Evolutionary conservation across 1,139 yeast species (phyloP).

Genomic region (Scheffersomyces titani): DNA sequence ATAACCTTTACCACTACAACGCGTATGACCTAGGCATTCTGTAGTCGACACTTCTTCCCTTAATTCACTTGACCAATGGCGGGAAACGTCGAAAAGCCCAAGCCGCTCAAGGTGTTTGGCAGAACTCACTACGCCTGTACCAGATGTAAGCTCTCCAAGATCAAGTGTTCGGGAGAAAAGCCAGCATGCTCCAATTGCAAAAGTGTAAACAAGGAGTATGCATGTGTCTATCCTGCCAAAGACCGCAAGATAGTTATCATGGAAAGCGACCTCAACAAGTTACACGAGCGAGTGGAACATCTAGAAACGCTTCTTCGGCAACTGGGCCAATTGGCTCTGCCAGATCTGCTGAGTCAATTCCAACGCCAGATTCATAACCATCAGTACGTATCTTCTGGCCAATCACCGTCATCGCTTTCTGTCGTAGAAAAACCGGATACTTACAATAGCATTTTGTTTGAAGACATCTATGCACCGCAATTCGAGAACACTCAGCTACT

Average conservation of each 20-base stretch:
- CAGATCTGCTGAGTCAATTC: not conserved
- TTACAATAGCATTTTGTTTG: not conserved
- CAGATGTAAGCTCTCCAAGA: slow-evolving; percentile 39
- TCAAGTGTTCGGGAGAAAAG: slow-evolving; percentile 44
- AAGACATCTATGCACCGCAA: slow-evolving; percentile 15
- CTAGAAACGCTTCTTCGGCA: slow-evolving; percentile 23
- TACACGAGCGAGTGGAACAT: slow-evolving; percentile 41
- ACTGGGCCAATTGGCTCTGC: not conserved
- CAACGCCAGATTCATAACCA: not conserved
- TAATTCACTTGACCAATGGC: not conserved
- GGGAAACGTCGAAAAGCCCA: slow-evolving; percentile 25
- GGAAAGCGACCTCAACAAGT: slow-evolving; percentile 49
- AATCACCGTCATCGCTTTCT: not conserved
- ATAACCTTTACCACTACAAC: not conserved
- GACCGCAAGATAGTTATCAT: slow-evolving; percentile 53
- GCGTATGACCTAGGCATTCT: slow-evolving; percentile 6
- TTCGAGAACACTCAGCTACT: slow-evolving; percentile 26
- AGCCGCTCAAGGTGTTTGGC: slow-evolving; percentile 43
- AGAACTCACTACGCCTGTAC: slow-evolving; percentile 45
- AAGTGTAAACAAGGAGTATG: slow-evolving; percentile 30
- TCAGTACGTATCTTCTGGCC: not conserved
- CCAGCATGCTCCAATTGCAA: slow-evolving; percentile 45
- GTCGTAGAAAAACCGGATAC: not conserved
- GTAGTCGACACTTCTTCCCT: not conserved
- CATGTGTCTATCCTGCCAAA: slow-evolving; percentile 49